Base-by-base conservation (phyloP, 2,329 filamentous ascomycete genomes). In the Sporothrix euskadiensis region DNA sequence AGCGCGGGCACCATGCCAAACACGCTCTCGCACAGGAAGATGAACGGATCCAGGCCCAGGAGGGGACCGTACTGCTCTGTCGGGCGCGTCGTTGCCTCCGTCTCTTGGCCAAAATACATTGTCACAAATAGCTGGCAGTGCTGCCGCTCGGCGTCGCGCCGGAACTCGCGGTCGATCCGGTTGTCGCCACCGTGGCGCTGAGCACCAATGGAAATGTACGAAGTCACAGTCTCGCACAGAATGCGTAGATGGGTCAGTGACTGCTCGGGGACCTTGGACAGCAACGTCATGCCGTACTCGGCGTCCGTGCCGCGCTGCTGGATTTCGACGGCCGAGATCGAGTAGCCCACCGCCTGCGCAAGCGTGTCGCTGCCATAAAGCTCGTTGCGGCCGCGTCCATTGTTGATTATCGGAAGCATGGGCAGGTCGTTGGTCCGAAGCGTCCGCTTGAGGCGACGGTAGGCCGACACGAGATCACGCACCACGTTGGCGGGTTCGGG, bases 291-390 rank as follows among this genome's bases (percentile, higher is more conserved):
- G 71, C 92, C 91, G 65, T 88, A 87, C 76, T 92, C 88, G 30
- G 90, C 89, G 77, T 93, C 92, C 3, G 94, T 85, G 7, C 96
- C 96, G 77, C 96, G 91, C 80, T 98, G 94, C 76, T 94, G 91
- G 76, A 98, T 97, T 82, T 99, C 96, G 4, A 93, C 90, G 0
- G 94, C 90, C 9, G 94, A 91, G 74, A 99, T 94, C 0, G 94
- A 95, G 80, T 90, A 94, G 1, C 93, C 95, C 16, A 98, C 89
- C 1, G 89, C 85, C 73, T 86, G 86, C 16, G 90, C 87, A 12
- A 94, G 81, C 0, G 87, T 86, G 77, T 92, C 90, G 73, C 87
- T 88, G 30, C 81, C 82, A 72, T 82, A 83, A 5, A 91, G 80
- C 73, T 88, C 84, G 69, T 85, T 83, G 19, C 76, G 1, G 76